phyloP scores from a whole-genome alignment of 805 yeast genomes.

The Candida vartiovaarae region DNA sequence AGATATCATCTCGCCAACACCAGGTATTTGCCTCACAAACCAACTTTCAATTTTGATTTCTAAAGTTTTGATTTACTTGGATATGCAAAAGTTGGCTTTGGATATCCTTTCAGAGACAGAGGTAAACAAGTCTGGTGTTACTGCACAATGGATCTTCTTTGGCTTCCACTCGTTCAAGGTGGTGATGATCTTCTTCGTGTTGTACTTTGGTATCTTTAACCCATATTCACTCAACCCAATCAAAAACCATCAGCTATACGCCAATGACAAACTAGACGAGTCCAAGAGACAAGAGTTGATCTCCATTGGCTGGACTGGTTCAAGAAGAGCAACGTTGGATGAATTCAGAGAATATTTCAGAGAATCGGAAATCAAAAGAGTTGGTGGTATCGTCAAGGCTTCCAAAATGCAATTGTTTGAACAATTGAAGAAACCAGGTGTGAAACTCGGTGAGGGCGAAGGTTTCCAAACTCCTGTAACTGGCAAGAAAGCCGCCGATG shows the following conservation, averaged over 20 bases:
- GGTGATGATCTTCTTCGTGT: conserved; percentile 43
- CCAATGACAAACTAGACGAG: conserved; percentile 27
- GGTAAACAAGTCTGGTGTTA: conserved; percentile 29
- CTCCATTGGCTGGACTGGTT: conserved; percentile 91
- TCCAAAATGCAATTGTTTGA: conserved; percentile 65
- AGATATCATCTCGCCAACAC: conserved; percentile 83
- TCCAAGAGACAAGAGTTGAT: conserved; percentile 38
- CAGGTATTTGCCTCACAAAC: conserved; percentile 77
- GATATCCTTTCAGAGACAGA: conserved; percentile 44
- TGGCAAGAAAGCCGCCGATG: conserved; percentile 2
- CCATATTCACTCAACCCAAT: conserved; percentile 51
- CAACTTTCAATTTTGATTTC: conserved; percentile 33
- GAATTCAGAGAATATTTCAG: conserved; percentile 69
- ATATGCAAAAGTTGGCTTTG: conserved; percentile 35
- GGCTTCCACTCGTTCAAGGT: conserved; percentile 63
- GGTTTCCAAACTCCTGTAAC: conserved; percentile 52
- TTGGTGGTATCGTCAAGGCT: conserved; percentile 75
- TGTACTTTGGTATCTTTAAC: conserved; percentile 71
- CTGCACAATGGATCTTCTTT: conserved; percentile 64
- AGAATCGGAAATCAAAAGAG: conserved; percentile 50
- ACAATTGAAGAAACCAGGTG: conserved; percentile 50
- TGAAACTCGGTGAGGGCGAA: conserved; percentile 66
- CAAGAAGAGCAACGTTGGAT: conserved; percentile 62
- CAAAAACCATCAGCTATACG: conserved; percentile 25
- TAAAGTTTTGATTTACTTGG: conserved; percentile 28